Evolutionary conservation across 768 basidiomycete genomes (phyloP).

Genomic region (Tylopilus vinaceipallidus): DNA sequence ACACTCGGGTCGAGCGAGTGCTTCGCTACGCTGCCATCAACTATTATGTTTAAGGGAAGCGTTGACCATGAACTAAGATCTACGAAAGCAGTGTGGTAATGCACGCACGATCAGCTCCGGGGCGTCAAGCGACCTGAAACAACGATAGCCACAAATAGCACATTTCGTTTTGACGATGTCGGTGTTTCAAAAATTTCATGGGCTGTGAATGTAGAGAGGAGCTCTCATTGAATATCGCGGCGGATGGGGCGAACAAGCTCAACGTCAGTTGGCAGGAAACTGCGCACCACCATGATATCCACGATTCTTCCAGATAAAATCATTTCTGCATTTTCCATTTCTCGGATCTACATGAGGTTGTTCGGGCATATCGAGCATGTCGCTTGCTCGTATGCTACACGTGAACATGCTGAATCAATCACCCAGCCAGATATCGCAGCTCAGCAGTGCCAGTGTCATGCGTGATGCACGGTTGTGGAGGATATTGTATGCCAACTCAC

Average conservation of each 20-base stretch:
- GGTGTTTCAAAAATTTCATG: no score
- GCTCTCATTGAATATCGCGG: no score
- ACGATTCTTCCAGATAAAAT: slow-evolving; percentile 19
- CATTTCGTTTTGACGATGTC: no score
- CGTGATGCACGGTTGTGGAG: slow-evolving; percentile 19
- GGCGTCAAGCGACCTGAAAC: no score
- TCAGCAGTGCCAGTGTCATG: slow-evolving; percentile 12
- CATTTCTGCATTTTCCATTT: slow-evolving; percentile 14
- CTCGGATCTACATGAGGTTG: slow-evolving; percentile 12
- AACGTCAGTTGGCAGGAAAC: slow-evolving; percentile 8
- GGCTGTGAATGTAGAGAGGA: not conserved
- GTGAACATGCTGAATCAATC: not conserved
- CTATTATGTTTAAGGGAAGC: no score
- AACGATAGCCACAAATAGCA: no score
- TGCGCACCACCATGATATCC: slow-evolving; percentile 1
- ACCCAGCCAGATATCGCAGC: slow-evolving; percentile 19
- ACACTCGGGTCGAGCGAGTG: not conserved
- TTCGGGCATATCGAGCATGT: slow-evolving; percentile 7
- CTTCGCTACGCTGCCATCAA: not conserved
- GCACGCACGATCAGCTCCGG: no score
- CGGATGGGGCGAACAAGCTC: not conserved
- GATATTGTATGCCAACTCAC: slow-evolving; percentile 13
- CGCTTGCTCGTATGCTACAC: no score
- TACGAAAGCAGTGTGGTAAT: no score
- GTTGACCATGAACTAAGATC: no score